A percentile compares a stretch with the other conserved stretches of the same genome.
These are phyloP conservation scores for Backusella morwellensis DNA, from an alignment of 192 early-diverging fungal genomes.

Conservation along the genomic window DNA sequence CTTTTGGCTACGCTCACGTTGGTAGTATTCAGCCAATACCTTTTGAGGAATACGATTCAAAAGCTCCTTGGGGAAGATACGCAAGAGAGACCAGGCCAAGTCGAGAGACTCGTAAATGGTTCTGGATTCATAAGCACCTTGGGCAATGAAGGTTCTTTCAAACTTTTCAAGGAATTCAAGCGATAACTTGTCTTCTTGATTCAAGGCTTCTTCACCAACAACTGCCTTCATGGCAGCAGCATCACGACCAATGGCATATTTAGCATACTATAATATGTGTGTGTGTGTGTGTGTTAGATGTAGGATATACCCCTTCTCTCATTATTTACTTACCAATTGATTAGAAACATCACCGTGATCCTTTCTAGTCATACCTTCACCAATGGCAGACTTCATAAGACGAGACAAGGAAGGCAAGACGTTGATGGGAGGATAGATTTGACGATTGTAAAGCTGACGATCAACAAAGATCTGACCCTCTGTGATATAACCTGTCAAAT, in stretches of 20 bases:
- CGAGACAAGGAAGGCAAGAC: slow-evolving; percentile 98
- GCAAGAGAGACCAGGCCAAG: slow-evolving; percentile 96
- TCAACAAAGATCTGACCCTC: slow-evolving; percentile 99
- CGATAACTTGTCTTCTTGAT: slow-evolving; percentile 96
- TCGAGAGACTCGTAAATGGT: slow-evolving; percentile 97
- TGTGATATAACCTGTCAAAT: slow-evolving; percentile 99
- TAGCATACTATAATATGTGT: slow-evolving; percentile 71
- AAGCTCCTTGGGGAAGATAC: slow-evolving; percentile 99
- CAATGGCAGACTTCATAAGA: slow-evolving; percentile 99
- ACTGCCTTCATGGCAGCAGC: slow-evolving; percentile 99
- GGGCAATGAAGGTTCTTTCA: slow-evolving; percentile 95
- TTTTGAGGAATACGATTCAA: slow-evolving; percentile 98
- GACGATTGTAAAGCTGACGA: slow-evolving; percentile 97
- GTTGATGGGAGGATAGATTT: slow-evolving; percentile 99
- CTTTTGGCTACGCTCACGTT: slow-evolving; percentile 66
- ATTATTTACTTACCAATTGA: slow-evolving; percentile 67
- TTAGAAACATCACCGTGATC: slow-evolving; percentile 99
- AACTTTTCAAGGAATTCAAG: slow-evolving; percentile 99
- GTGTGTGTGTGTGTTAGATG: background rate
- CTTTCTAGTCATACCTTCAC: slow-evolving; percentile 95
- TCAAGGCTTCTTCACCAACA: slow-evolving; percentile 98
- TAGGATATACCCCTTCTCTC: background rate
- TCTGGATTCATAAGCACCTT: slow-evolving; percentile 94
- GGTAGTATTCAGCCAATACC: slow-evolving; percentile 92
- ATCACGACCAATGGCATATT: slow-evolving; percentile 99